Base-by-base conservation (phyloP, 352 stramenopile genomes). In the Peronospora belbahrii region DNA sequence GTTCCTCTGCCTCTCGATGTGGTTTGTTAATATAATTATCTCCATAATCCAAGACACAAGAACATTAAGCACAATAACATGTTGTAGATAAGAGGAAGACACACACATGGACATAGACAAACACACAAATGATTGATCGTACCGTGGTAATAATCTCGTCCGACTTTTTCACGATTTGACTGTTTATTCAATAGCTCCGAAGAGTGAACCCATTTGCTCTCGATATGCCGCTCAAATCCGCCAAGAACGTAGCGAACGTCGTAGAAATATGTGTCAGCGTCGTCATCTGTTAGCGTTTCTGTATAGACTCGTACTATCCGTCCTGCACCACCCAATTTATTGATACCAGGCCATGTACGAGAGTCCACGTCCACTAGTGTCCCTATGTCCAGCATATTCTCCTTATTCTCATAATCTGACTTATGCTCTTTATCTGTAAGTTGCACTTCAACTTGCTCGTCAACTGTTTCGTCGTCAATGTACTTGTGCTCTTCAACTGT, bases 311-410 rank as follows among this genome's bases (percentile, higher is more conserved):
- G 60, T 3, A 55, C 60, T 27, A 94, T 60, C 23, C 71, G 74
- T 2, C 75, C 83, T 0, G 79, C 62, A 11, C 83, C 83, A 40
- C 83, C 83, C 10, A 65, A 68, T 39, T 94, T 94, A 48, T 94
- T 94, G 48, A 94, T 94, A 0, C 83, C 80, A 4, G 83, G 83
- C 83, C 83, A 92, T 19, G 83, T 94, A 0, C 83, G 76, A 33
- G 72, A 67, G 7, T 84, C 70, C 36, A 88, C 77, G 22, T 81
- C 59, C 23, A 87, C 69, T 0, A 80, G 14, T 14, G 63, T 67
- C 8, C 75, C 70, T 6, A 74, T 60, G 9, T 69, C 42, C 13
- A 84, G 50, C 15, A 60, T 33, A 17, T 15, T 35, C 27, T 55
- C 46, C 18, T 39, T 20, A 9, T 51, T 23, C 0, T 39, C 51